Base-by-base conservation (phyloP, 1,284 basidiomycete species). In the Serendipita sp. region DNA sequence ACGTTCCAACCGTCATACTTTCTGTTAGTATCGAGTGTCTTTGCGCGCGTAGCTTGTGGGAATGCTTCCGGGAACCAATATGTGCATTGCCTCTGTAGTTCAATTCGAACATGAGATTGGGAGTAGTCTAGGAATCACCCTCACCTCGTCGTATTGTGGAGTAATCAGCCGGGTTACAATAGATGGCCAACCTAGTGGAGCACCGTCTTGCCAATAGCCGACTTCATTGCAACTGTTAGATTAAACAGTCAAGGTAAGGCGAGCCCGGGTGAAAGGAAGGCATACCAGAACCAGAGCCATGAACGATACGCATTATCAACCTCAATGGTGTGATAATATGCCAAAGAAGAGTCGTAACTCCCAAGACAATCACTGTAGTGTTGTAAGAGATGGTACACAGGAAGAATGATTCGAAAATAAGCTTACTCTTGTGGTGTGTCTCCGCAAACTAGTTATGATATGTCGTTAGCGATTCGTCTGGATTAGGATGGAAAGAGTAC, bases 1-100 rank as follows among this genome's bases (percentile, higher is more conserved):
- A 85, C 77, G 68, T 82, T 73, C 84, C 85, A 88, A 1, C 86
- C 86, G 6, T 72, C 68, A 71, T 85, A 87, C 17, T 71, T 72
- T 0, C 38, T 61, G 69, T 88, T 81, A 4, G 80, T 81, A 38
- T 22, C 69, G 67, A 0, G 67, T 67, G 1, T 75, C 76, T 13
- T 78, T 74, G 77, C 0, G 69, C 67, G 1, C 72, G 71, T 8
- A 71, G 65, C 72, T 0, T 64, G 70, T 5, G 75, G 69, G 74
- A 84, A 87, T 22, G 77, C 78, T 10, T 77, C 73, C 0, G 81
- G 77, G 74, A 84, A 84, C 76, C 78, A 78, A 66, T 77, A 74
- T 61, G 77, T 76, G 70, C 85, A 87, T 77, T 82, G 82, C 29
- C 84, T 76, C 82, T 85, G 66, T 61, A 13, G 60, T 47, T 22